Conservation (phyloP, 2,329 filamentous ascomycete genomes). For the Fusarium sp. region DNA sequence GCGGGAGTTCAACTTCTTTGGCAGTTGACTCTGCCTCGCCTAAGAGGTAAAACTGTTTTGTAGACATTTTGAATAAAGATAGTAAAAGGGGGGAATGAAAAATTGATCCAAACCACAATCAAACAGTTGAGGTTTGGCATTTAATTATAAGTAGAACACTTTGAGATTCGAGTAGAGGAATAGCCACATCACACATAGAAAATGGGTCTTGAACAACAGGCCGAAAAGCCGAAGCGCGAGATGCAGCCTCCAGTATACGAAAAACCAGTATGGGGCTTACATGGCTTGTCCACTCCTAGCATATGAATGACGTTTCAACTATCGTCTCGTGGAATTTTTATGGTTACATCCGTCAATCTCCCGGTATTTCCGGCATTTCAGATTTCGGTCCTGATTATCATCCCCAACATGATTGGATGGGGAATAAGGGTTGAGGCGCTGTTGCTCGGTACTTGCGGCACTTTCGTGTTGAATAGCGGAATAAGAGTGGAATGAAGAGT, state of each 20-base stretch:
- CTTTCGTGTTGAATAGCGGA: neutral
- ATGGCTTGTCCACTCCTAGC: too few relatives aligned
- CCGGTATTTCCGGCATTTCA: neutral
- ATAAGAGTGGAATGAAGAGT: neutral
- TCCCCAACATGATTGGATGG: neutral
- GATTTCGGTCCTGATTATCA: neutral
- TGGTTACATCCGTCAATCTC: constrained; percentile 10
- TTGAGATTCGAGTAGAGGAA: too few relatives aligned
- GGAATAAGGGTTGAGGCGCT: neutral
- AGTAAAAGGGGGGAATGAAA: neutral
- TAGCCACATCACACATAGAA: neutral
- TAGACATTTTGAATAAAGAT: neutral
- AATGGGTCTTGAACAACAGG: neutral
- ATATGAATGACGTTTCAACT: constrained; percentile 9
- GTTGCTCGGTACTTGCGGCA: neutral
- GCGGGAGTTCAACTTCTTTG: neutral
- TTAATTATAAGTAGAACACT: neutral
- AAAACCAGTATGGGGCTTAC: neutral
- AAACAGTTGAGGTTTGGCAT: neutral
- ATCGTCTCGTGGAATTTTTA: neutral
- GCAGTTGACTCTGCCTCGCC: neutral
- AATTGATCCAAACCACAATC: too few relatives aligned
- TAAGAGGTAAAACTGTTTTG: constrained; percentile 11
- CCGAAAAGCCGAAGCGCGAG: too few relatives aligned
- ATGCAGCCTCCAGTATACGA: neutral